Base-by-base conservation (phyloP, 2,329 filamentous ascomycete species). In the Rhynchosporium graminicola region DNA sequence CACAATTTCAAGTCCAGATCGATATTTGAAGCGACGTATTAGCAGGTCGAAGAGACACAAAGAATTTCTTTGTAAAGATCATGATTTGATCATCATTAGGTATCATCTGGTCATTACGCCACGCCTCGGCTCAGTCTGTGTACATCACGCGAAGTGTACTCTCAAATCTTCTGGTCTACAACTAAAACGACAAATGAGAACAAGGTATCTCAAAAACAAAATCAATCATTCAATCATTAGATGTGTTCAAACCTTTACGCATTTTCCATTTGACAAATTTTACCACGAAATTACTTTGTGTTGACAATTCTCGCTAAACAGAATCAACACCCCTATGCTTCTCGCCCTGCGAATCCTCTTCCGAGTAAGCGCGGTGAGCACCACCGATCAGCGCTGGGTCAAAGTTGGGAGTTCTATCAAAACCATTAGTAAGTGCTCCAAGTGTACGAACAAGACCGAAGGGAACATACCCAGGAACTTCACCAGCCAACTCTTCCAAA, bases 401-500 rank as follows among this genome's bases (percentile, higher is more conserved):
- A 26, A 57, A 63, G 46, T 63, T 60, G 4, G 61, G 33, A 7
- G 61, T 60, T 46, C 59, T 59, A 36, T 40, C 33, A 1, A 26
- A 4, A 1, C 1, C 40, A n/a, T 59, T 13, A 51, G 46, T 26
- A 50, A 12, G 9, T 28, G 4, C 13, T 15, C 6, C 9, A 28
- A 43, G n/a, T 15, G n/a, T 29, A 57, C 31, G n/a, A 36, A 40
- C 7, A 20, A 28, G 26, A 36, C 12, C 5, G 13, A 29, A 47
- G 12, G 26, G 40, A 28, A 51, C 46, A 20, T 51, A 59, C 57
- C 66, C 67, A 93, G 2, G 90, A 92, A 54, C 67, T 73, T 91
- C 88, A 4, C 87, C 87, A 3, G 87, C 83, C 20, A 92, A 77
- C 67, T 87, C 83, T 72, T 92, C 91, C 48, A 95, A 78, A 0